These are phyloP conservation scores for Choiromyces venosus DNA, from an alignment of 495 filamentous ascomycete species.

Conservation along the genomic window DNA sequence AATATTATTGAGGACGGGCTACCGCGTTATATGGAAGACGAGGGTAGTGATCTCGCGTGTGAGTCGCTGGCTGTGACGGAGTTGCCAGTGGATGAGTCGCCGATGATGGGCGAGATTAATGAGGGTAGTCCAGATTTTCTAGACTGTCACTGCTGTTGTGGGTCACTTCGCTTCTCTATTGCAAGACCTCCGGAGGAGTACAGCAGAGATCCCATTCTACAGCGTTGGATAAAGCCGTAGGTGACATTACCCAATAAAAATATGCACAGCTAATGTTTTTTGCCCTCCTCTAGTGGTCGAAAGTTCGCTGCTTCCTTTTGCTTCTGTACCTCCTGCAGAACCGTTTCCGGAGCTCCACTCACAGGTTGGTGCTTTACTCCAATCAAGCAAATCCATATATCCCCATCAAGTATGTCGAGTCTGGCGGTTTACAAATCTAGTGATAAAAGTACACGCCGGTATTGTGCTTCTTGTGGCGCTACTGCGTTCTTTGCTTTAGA, in stretches of 20 bases:
- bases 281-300: not conserved
- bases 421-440: constrained; percentile 1
- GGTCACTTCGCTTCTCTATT: constrained; percentile 8
- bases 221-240: constrained; percentile 23
- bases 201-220: not conserved
- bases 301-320: constrained; percentile 24
- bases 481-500: constrained; percentile 17
- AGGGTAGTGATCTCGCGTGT: not conserved
- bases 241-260: not conserved
- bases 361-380: constrained; percentile 26
- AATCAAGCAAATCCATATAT: not conserved
- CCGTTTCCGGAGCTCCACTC: constrained; percentile 22
- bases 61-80: not conserved
- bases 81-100: not conserved
- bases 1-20: constrained; percentile 14
- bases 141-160: constrained; percentile 9
- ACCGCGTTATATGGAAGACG: not conserved
- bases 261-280: not conserved
- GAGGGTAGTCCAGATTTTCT: not conserved
- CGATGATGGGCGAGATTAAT: not conserved
- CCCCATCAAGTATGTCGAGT: not conserved
- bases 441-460: constrained; percentile 8
- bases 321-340: constrained; percentile 28
- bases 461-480: constrained; percentile 14
- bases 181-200: constrained; percentile 6